Base-by-base conservation (phyloP, 192 early-diverging fungal genomes). In the Thamnidium elegans region DNA sequence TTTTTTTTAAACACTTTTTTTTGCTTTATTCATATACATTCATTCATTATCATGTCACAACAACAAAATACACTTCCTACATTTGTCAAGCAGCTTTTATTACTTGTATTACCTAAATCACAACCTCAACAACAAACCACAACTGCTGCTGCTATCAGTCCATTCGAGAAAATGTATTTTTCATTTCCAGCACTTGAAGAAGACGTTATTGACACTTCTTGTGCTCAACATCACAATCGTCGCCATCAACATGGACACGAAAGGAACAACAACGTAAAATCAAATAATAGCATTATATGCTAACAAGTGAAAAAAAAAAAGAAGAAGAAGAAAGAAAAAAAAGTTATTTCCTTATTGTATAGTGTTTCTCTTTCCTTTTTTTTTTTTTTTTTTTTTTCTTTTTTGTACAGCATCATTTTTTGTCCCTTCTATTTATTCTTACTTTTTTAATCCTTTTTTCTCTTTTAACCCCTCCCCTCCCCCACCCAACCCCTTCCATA, bases 131-230 rank as follows among this genome's bases (percentile, higher is more conserved):
- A 59, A 59, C 43, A 21, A 17, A 42, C 32, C 44, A 17, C 42
- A 39, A 45, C 58, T 21, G 32, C 36, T 13, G 21, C 19, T 59
- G 36, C 36, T 39, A 17, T 23, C 13, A 59, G 58, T 44, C 58
- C 58, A 59, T 59, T 59, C 11, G 58, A 59, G 23, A 42, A 59
- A 42, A 43, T 59, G 43, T 59, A 59, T 59, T 59, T 59, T 59
- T 59, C 58, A 2, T 59, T 59, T 45, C 58, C 58, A 20, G 58
- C 58, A 21, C 21, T 59, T n/a, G 58, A 59, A 7, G 58, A 59
- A 45, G 58, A 59, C 11, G 6, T 13, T 7, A 45, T 20, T 59
- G 58, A 59, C 21, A 21, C 58, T 23, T 13, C 19, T 45, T 59
- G 43, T 21, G 21, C n/a, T 30, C 58, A 59, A 59, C 58, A 59